Evolutionary conservation across 345 rosid genomes (phyloP), one percentile per base, ranked within the genome.

Genomic region (Populus alba): DNA sequence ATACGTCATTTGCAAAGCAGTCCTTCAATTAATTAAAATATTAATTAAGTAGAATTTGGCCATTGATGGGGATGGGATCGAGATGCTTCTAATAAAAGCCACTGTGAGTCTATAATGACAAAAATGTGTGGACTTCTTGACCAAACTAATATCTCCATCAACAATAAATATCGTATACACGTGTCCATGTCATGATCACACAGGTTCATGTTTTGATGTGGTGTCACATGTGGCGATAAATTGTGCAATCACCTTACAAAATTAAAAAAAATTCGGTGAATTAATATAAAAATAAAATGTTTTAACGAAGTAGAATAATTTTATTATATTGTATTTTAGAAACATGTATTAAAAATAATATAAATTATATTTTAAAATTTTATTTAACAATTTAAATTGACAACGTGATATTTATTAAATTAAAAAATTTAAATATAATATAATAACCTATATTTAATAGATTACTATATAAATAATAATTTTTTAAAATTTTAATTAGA

Each of bases 401-500:
- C 27, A 25, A 27, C 27, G 3, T 31, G 3, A 31, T 31, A 31
- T 31, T 31, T 31, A 31, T 31, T 31, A 31, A 31, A 31, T 31
- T 0, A 3, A 33, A 33, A 33, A 33, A 33, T 4, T 33, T 33
- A 33, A 33, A 33, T 33, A 0, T 4, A 0, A 33, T 33, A 0
- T 33, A 33, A 33, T 33, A 3, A 0, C 0, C 0, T 33, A 33
- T 4, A 33, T 33, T 33, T 33, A 0, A 33, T 33, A 3, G 0
- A 29, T 1, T 29, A 29, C 0, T 0, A 5, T 0, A 0, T 33
- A 0, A 33, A 33, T 4, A 33, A 33, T 33, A 4, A 33, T 0
- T 0, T 33, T 33, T 33, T 33, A 33, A 33, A 0, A 4, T 33
- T 3, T 33, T 33, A 33, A 33, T 33, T 4, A 0, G 6, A 33